Conservation (phyloP, 768 basidiomycete genomes). For the Hypholoma sublateritium region DNA sequence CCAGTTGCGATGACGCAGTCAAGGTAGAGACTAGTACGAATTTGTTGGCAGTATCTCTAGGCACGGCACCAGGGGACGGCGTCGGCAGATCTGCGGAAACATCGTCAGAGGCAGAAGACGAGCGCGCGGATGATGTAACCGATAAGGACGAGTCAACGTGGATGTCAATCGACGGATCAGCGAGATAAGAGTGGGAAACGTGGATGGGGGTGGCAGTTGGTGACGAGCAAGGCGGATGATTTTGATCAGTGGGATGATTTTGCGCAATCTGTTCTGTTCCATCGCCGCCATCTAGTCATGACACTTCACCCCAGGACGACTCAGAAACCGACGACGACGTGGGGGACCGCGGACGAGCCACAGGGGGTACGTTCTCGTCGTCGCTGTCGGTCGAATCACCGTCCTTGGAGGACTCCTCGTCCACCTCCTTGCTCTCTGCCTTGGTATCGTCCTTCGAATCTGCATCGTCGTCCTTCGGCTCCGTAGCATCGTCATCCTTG, state of each 20-base stretch:
- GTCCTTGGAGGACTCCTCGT: conserved; percentile 9
- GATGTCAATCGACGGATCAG: not conserved
- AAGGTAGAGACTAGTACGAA: not conserved
- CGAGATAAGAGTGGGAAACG: not conserved
- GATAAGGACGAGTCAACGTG: not conserved
- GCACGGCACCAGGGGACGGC: not conserved
- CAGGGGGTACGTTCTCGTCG: conserved; percentile 3
- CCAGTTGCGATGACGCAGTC: conserved; percentile 21
- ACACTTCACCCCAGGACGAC: conserved; percentile 16
- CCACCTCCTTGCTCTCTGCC: conserved; percentile 23
- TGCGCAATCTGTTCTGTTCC: not conserved
- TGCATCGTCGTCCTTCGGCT: conserved; percentile 29
- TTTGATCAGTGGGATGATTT: not conserved
- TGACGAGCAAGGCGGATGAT: too few relatives aligned
- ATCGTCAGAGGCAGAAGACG: not conserved
- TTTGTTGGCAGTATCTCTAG: not conserved
- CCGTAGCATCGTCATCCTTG: too few relatives aligned
- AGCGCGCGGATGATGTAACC: not conserved
- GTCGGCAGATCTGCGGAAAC: not conserved
- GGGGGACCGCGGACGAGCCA: not conserved
- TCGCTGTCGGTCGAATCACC: not conserved
- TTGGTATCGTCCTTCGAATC: conserved; percentile 24
- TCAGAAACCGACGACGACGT: conserved; percentile 2
- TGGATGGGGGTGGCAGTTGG: not conserved
- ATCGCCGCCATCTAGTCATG: conserved; percentile 19